Evolutionary conservation across 345 rosid species (phyloP).

Genomic region (Eucalyptus victrix): DNA sequence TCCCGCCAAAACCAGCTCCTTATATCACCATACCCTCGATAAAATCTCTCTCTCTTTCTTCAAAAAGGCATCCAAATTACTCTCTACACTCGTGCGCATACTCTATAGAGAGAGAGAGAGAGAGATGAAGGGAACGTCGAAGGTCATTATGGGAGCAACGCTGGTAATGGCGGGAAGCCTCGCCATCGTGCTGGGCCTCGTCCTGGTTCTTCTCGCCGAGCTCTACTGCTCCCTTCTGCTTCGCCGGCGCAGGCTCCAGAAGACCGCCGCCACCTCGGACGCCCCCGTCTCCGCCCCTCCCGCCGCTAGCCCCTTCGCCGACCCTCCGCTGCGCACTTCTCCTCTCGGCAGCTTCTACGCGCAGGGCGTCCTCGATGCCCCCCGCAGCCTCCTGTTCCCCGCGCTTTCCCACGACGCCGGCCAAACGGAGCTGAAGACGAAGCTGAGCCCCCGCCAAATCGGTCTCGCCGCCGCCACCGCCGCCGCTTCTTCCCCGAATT

Average conservation of each 20-base stretch:
- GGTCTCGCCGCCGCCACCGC: slow-evolving; percentile 17
- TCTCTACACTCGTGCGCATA: neutral
- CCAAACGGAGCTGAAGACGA: neutral
- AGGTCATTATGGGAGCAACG: slow-evolving; percentile 83
- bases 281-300: neutral
- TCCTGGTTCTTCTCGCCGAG: slow-evolving; percentile 70
- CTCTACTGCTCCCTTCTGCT: slow-evolving; percentile 80
- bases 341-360: slow-evolving; percentile 36
- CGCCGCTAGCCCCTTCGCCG: neutral
- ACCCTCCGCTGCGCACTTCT: neutral
- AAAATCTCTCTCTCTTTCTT: neutral
- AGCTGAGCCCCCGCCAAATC: slow-evolving; percentile 6
- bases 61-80: neutral
- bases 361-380: slow-evolving; percentile 62
- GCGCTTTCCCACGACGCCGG: neutral
- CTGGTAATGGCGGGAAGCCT: slow-evolving; percentile 68
- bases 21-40: neutral
- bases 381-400: slow-evolving; percentile 42
- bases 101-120: neutral
- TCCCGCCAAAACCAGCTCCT: neutral
- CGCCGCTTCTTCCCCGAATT: slow-evolving; percentile 18
- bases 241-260: slow-evolving; percentile 21
- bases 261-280: slow-evolving; percentile 1
- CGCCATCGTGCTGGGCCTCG: slow-evolving; percentile 59
- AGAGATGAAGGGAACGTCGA: slow-evolving; percentile 64